Percentiles rank a stretch among this genome's conserved stretches.
These are phyloP conservation scores for Debaryomycetaceae sp. DNA, from an alignment of 1,139 yeast genomes.

Conservation along the genomic window DNA sequence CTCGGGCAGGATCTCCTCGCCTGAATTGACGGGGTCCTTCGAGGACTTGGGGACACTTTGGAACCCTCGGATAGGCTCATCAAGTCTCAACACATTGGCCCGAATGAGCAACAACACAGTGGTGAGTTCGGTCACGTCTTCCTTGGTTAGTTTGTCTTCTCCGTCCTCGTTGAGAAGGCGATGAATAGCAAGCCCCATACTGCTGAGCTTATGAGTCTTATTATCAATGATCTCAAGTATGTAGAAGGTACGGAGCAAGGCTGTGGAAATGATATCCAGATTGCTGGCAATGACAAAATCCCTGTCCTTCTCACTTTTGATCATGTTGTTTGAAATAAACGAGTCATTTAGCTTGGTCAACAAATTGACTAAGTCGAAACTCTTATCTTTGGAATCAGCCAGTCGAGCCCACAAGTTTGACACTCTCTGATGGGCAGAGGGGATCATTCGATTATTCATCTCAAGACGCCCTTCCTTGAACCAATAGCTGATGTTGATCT, in stretches of 20 bases:
- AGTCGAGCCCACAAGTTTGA: conserved; percentile 13
- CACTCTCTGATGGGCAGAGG: conserved; percentile 36
- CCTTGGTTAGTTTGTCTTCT: conserved; percentile 21
- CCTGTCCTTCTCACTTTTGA: conserved; percentile 15
- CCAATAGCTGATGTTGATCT: conserved; percentile 56
- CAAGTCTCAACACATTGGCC: conserved; percentile 26
- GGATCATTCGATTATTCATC: conserved; percentile 50
- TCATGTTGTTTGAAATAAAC: conserved; percentile 12
- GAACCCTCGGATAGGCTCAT: conserved; percentile 27
- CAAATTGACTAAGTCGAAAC: conserved; percentile 33
- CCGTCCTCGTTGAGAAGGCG: conserved; percentile 21
- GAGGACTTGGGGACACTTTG: conserved; percentile 32
- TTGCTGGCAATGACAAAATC: conserved; percentile 29
- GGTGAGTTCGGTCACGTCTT: conserved; percentile 20
- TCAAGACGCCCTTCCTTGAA: conserved; percentile 46
- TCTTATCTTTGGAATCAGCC: conserved; percentile 19
- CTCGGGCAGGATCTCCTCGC: conserved; percentile 20
- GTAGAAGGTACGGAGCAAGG: conserved; percentile 54
- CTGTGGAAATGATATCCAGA: conserved; percentile 58
- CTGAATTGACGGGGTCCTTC: conserved; percentile 23
- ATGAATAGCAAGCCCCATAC: conserved; percentile 55
- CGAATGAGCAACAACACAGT: conserved; percentile 39
- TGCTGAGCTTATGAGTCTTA: conserved; percentile 37
- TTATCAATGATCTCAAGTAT: conserved; percentile 53
- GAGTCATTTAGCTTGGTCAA: conserved; percentile 16